Evolutionary conservation across 768 basidiomycete genomes (phyloP), one percentile per base, ranked within the genome.

Genomic region (Mycena indigotica): DNA sequence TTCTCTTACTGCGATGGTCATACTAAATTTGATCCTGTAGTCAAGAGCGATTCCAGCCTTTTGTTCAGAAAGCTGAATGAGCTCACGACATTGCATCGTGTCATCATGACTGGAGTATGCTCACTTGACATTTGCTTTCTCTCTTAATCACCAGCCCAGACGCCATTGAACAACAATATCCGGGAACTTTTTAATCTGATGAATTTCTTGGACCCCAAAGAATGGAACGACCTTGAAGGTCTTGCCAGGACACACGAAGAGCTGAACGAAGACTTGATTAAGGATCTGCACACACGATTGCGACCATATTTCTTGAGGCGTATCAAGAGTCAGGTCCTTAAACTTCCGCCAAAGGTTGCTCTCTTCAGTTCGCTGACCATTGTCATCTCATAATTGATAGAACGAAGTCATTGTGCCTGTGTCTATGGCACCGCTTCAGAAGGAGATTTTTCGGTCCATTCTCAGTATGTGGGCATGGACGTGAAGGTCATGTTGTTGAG

Each of bases 101-200:
- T 97, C 16, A 87, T 96, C 50, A 89, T 95, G 85, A 95, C 95
- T 44, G 93, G 94, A 49, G 88, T 88, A 69, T 67, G 82, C 68
- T 8, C 28, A 24, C n/a, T 2, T 35, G 32, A 35, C 10, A 38
- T 35, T 21, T 28, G 38, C 23, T 61, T 44, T 19, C 15, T 5
- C 1, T 38, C 12, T 15, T 19, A 16, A 26, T n/a, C 3, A 26
- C 19, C 38, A 19, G 3, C n/a, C 19, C 57, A 93, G 82, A 98
- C 97, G 0, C 96, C 96, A 0, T 72, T 98, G 56, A 98, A 98
- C 72, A 98, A 98, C 77, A 98, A 98, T 68, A 89, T 99, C 23
- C 83, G 93, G 46, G 97, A 99, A 73, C 73, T 99, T 24, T 96
- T 98, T 79, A 98, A 95, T 70, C 80, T 99, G 40, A 94, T 99